Base-by-base conservation (phyloP, 73 alveolate genomes). In the Paramecium primaurelia region DNA sequence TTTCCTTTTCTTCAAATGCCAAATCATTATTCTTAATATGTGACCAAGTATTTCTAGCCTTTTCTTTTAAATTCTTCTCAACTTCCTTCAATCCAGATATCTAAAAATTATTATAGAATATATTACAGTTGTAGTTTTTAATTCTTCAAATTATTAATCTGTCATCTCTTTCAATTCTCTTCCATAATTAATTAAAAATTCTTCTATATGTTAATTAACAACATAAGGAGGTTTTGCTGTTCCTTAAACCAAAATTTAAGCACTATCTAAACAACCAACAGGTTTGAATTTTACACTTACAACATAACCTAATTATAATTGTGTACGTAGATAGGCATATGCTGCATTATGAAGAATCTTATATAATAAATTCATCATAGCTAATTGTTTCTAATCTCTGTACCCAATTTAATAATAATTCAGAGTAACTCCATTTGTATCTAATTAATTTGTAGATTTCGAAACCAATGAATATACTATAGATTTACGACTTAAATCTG, bases 201-300 rank as follows among this genome's bases (percentile, higher is more conserved):
- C 60, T 75, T 75, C 88, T 34, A 75, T 75, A 22, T 75, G 34
- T 40, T 75, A 22, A 75, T 75, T 75, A 4, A 75, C 88, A 16
- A 37, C 34, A 75, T 75, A 75, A 38, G 88, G 88, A 4, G 88
- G 88, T 75, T 75, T 34, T 1, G 88, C 88, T 75, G 88, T 75
- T 34, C 88, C 88, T 12, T 75, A 75, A 9, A 75, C 88, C 7
- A 75, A 34, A 36, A 75, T 75, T 37, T 37, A 8, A 14, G 88
- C 88, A 75, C 64, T 37, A 38, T 75, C 88, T 7, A 75, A 32
- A 75, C 88, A 75, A n/a, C 88, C 88, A 75, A 30, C 59, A 4
- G 88, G 88, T 38, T 45, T 75, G 25, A 75, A 75, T 75, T 40
- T 75, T 1, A 75, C 88, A 75, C 59, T 75, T 11, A 75, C 88